Evolutionary conservation across 129 eudicot genomes (phyloP).

Genomic region (Flaveria bidentis): DNA sequence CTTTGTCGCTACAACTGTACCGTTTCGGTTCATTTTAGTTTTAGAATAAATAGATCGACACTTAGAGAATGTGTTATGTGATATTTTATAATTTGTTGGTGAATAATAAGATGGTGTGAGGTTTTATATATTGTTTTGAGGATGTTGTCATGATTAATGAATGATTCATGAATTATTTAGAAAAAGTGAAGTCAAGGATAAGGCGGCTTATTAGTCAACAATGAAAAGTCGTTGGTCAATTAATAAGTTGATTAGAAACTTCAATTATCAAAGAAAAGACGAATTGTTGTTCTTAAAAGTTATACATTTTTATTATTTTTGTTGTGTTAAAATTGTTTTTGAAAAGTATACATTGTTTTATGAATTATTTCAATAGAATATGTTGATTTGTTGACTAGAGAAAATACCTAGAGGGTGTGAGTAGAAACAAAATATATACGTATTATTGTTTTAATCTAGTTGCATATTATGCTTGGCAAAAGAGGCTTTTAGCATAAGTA

Average conservation of each 20-base stretch:
- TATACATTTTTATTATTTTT: too few relatives aligned
- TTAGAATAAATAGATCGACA: not conserved
- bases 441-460: too few relatives aligned
- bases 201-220: conserved; percentile 4
- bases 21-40: conserved; percentile 34
- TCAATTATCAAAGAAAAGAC: not conserved
- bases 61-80: conserved; percentile 1
- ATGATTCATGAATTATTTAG: not conserved
- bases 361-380: too few relatives aligned
- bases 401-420: too few relatives aligned
- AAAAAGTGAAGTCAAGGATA: not conserved
- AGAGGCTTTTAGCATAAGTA: too few relatives aligned
- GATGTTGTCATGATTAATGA: conserved; percentile 23
- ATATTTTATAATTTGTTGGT: conserved; percentile 14
- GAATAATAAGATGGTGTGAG: not conserved
- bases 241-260: not conserved
- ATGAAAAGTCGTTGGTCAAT: conserved; percentile 28
- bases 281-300: not conserved
- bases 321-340: too few relatives aligned
- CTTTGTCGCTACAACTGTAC: conserved; percentile 14
- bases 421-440: too few relatives aligned
- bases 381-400: too few relatives aligned
- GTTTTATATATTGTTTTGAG: conserved; percentile 19
- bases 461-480: too few relatives aligned
- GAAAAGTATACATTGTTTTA: too few relatives aligned